Evolutionary conservation across 2,329 filamentous ascomycete species (phyloP).

Genomic region (Cytospora leucostoma): DNA sequence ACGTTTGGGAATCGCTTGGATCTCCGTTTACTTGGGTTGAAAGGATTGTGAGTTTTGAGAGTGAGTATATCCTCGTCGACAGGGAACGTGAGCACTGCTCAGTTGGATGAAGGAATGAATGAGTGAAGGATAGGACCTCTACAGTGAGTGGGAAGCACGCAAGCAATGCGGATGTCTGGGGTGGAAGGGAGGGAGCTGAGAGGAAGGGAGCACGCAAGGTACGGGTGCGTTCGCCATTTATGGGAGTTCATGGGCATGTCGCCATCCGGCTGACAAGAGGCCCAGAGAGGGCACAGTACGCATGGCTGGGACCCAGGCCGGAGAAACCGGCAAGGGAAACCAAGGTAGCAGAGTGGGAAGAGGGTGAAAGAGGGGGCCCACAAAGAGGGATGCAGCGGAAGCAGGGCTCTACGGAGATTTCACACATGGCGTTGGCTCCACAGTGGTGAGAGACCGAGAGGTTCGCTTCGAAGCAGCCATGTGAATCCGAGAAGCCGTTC

Average conservation of each 20-base stretch:
- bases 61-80: slow-evolving; percentile 13
- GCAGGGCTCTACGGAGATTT: not conserved
- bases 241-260: slow-evolving; percentile 17
- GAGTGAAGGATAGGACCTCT: slow-evolving; percentile 17
- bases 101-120: slow-evolving; percentile 25
- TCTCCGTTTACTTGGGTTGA: slow-evolving; percentile 14
- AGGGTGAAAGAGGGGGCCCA: slow-evolving; percentile 1
- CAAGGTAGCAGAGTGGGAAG: not conserved
- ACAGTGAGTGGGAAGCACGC: slow-evolving; percentile 14
- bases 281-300: not conserved
- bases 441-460: not conserved
- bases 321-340: slow-evolving; percentile 11
- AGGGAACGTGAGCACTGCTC: slow-evolving; percentile 27
- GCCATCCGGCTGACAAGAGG: slow-evolving; percentile 6
- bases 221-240: slow-evolving; percentile 21
- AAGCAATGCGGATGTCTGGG: slow-evolving; percentile 11
- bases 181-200: not conserved
- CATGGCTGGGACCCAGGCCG: not conserved
- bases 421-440: not conserved
- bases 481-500: not conserved
- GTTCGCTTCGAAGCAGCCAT: not conserved
- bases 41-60: slow-evolving; percentile 16
- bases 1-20: slow-evolving; percentile 4
- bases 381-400: not conserved
- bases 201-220: slow-evolving; percentile 1